Percentiles rank a stretch among this genome's conserved stretches.
phyloP scores from a whole-genome alignment of 305 asterid species.

The Plantago lanceolata region DNA sequence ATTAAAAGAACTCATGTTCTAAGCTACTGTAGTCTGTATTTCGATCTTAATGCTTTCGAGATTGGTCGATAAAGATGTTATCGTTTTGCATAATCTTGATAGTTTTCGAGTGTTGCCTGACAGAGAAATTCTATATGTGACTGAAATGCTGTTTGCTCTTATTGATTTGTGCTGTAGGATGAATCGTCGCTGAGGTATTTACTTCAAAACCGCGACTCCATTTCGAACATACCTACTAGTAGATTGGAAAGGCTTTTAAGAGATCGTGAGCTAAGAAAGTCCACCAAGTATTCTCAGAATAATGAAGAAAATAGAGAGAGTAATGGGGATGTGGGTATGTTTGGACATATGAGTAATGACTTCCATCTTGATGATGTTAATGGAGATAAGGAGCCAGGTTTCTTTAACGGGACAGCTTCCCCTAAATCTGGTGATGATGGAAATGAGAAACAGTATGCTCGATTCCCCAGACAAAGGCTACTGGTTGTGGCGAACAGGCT shows the following conservation, averaged over 20 bases:
- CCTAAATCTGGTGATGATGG: slow-evolving; percentile 28
- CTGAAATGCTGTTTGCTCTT: slow-evolving; percentile 15
- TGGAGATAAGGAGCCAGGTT: slow-evolving; percentile 42
- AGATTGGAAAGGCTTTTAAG: slow-evolving; percentile 72
- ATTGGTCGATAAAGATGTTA: too few species aligned
- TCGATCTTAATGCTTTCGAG: too few species aligned
- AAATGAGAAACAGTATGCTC: slow-evolving; percentile 41
- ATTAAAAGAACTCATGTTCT: too few species aligned
- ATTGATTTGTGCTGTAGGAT: slow-evolving; percentile 30
- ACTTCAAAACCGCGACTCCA: slow-evolving; percentile 35
- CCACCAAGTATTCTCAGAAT: slow-evolving; percentile 40
- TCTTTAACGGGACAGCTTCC: slow-evolving; percentile 34
- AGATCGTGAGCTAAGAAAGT: slow-evolving; percentile 67
- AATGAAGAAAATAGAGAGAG: slow-evolving; percentile 47
- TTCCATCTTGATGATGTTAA: slow-evolving; percentile 39
- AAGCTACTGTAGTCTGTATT: too few species aligned
- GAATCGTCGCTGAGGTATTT: slow-evolving; percentile 30
- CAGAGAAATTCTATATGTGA: too few species aligned
- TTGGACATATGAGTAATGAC: slow-evolving; percentile 31
- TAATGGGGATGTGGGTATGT: slow-evolving; percentile 34
- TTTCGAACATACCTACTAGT: slow-evolving; percentile 44
- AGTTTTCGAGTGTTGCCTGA: too few species aligned
- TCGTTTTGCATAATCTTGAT: too few species aligned
- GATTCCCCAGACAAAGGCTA: slow-evolving; percentile 50
- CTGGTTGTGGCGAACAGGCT: slow-evolving; percentile 83